Conservation (phyloP, 306 rosid genomes). For the Rosa multiflora region DNA sequence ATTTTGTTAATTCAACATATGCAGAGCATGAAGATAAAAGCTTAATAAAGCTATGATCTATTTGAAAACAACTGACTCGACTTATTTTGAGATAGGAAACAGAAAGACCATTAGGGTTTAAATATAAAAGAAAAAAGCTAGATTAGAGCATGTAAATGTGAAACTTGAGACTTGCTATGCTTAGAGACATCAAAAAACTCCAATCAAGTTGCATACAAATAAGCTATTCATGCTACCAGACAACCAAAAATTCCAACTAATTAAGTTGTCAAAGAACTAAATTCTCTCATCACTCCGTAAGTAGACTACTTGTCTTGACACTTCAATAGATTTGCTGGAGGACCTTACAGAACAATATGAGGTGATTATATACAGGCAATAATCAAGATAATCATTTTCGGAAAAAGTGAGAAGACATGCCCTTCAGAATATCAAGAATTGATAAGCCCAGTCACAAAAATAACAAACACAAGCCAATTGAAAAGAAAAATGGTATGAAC, state of each 20-base stretch:
- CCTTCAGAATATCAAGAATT: neutral
- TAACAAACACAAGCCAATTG: neutral
- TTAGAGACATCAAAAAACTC: neutral
- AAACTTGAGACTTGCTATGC: neutral
- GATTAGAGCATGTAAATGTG: neutral
- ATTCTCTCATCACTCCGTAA: neutral
- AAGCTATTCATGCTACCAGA: neutral
- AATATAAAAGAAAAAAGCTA: neutral
- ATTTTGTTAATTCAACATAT: slow-evolving; percentile 14
- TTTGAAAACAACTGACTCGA: neutral
- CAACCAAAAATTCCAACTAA: neutral
- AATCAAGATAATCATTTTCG: neutral
- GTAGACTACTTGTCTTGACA: neutral
- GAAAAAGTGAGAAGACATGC: neutral
- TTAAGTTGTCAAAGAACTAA: slow-evolving; percentile 1
- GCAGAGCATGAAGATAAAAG: slow-evolving; percentile 20
- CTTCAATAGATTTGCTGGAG: neutral
- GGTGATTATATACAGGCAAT: neutral
- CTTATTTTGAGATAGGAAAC: neutral
- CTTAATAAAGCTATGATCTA: neutral
- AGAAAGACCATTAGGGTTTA: neutral
- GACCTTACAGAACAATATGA: neutral
- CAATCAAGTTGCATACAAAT: slow-evolving; percentile 1
- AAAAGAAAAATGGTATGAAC: neutral
- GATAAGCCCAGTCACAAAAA: neutral